Percentiles rank a stretch among this genome's conserved stretches.
These are phyloP conservation scores for Steccherinum ochraceum DNA, from an alignment of 768 basidiomycete genomes.

Conservation along the genomic window DNA sequence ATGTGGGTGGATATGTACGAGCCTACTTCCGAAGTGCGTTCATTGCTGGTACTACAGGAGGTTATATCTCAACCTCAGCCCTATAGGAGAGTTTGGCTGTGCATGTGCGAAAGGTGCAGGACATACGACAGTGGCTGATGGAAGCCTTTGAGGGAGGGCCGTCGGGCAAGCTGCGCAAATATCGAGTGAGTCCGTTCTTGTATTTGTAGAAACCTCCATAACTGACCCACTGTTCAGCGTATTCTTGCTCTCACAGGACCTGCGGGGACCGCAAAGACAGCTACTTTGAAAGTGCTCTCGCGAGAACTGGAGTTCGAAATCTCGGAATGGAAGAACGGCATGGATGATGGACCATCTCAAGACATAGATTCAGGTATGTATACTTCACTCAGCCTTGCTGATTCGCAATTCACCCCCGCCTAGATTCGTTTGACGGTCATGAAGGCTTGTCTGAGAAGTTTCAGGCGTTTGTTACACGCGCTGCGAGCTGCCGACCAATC, in stretches of 20 bases:
- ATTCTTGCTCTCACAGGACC: conserved; percentile 84
- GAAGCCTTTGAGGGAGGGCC: conserved; percentile 70
- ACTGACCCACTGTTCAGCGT: conserved; percentile 40
- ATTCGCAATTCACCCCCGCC: not conserved
- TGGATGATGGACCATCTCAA: conserved; percentile 38
- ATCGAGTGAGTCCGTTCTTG: conserved; percentile 75
- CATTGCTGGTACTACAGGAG: not conserved
- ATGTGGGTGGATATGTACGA: conserved; percentile 29
- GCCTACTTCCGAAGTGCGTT: conserved; percentile 22
- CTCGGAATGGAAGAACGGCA: conserved; percentile 77
- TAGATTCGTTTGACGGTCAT: conserved; percentile 23
- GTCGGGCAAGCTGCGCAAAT: conserved; percentile 58
- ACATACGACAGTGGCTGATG: conserved; percentile 66
- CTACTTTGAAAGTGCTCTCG: conserved; percentile 71
- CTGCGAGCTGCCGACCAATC: conserved; percentile 51
- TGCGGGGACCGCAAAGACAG: conserved; percentile 87
- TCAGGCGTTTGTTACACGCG: conserved; percentile 66
- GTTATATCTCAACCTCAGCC: not conserved
- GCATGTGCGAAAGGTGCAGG: conserved; percentile 72
- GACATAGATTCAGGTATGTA: conserved; percentile 1
- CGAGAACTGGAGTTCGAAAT: conserved; percentile 73
- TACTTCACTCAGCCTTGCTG: no score
- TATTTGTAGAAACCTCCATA: conserved; percentile 10
- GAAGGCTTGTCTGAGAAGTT: conserved; percentile 63
- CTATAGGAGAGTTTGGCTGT: conserved; percentile 67